Conservation (phyloP, 768 basidiomycete species). For the Pisolithus microcarpus region DNA sequence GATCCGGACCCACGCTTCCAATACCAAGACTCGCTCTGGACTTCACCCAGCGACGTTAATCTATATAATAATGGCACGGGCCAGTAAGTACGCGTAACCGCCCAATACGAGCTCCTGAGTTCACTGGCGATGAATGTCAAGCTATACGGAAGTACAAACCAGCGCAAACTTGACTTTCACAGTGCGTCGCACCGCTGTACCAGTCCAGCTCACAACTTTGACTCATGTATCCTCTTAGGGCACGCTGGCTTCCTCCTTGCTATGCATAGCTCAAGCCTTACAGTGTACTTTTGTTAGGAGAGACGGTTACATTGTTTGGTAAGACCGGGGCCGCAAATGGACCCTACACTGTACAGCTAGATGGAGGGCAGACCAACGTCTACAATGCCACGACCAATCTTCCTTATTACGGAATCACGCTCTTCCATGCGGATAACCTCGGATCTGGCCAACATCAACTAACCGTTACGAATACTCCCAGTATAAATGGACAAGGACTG, state of each 20-base stretch:
- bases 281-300: conserved; percentile 22
- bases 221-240: conserved; percentile 10
- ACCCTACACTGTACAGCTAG: conserved; percentile 30
- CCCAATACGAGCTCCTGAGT: no score
- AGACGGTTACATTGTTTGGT: conserved; percentile 39
- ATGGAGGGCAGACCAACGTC: conserved; percentile 17
- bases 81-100: conserved; percentile 22
- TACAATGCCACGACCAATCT: conserved; percentile 8
- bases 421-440: conserved; percentile 30
- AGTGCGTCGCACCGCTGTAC: conserved; percentile 21
- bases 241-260: conserved; percentile 2
- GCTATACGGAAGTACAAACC: conserved; percentile 28
- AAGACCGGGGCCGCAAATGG: conserved; percentile 31
- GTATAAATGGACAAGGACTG: conserved; percentile 13
- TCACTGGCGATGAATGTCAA: conserved; percentile 8
- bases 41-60: conserved; percentile 25
- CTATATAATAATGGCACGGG: conserved; percentile 37
- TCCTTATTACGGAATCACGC: conserved; percentile 23
- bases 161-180: conserved; percentile 32
- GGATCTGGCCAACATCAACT: conserved; percentile 34
- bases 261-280: no score
- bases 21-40: conserved; percentile 33
- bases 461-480: conserved; percentile 26
- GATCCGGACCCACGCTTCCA: conserved; percentile 33
- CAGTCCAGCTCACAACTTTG: background rate